Base-by-base conservation (phyloP, 2,329 filamentous ascomycete species). In the Calonectria pseudoreteaudii region DNA sequence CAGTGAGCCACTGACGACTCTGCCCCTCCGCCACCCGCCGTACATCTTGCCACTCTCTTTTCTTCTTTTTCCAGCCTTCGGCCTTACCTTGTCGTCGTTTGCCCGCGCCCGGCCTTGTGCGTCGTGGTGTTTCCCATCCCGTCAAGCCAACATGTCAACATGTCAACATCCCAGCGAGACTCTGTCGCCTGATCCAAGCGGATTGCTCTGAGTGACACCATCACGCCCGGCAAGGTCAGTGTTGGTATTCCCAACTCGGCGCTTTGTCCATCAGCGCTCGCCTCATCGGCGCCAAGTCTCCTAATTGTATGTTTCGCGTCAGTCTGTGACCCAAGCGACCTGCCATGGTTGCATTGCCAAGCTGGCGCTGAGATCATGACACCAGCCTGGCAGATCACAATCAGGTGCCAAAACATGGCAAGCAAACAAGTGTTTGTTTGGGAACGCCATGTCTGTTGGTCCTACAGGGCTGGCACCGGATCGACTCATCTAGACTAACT, bases 111-210 rank as follows among this genome's bases (percentile, higher is more conserved):
- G 56, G 36, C 38, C 41, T 66, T 56, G 38, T 69, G 49, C 56
- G 28, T 60, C 56, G 38, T 30, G 26, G n/a, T 53, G 66, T 65
- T 41, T 47, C 34, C 47, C 20, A 49, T 31, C 13, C 44, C 14
- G 23, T 52, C 66, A 66, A 49, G 31, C 20, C 49, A 65, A 10
- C 26, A 20, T 56, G 31, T 68, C 49, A 65, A 10, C 26, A 20
- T 56, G 31, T 68, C 66, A 64, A 68, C 34, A 23, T 49, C 44
- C 3, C 20, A 68, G 30, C 7, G 18, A 60, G 50, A 52, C 49
- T 49, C 23, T 16, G 70, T 50, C 66, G 49, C 36, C 38, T 68
- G 58, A 66, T 69, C 66, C 58, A 58, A 72, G 70, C 44, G 36
- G 30, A 38, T 34, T 50, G 30, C 47, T 28, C 28, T 38, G 16